Base-by-base conservation (phyloP, 495 filamentous ascomycete genomes). In the Xylaria sp. region DNA sequence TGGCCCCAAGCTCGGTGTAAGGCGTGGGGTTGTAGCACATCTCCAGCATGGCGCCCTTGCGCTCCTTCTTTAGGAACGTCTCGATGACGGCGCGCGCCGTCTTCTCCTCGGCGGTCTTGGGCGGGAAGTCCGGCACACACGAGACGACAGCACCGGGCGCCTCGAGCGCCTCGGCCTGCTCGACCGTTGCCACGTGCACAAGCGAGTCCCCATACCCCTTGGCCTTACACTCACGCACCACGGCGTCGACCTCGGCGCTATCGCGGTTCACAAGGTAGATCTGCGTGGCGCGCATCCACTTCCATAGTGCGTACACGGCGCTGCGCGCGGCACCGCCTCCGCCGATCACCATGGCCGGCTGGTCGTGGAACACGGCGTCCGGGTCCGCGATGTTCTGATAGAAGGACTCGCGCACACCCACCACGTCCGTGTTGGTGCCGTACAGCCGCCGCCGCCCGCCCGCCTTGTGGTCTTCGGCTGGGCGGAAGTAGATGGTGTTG, bases 1-100 rank as follows among this genome's bases (percentile, higher is more conserved):
- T 72, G 67, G 80, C 79, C 6, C 85, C 89, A 64, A 93, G 87
- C 71, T 85, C 85, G 0, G 91, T 94, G 79, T 87, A 88, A 0
- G 90, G 90, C 50, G 82, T 80, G 1, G 91, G 91, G 75, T 93
- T 90, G 77, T 94, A 93, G 82, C 91, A 93, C 91, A 94, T 93
- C 81, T 94, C 92, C 72, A 93, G 78, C 46, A 94, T 88, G 9
- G 87, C 87, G 12, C 91, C 91, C 82, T 91, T 90, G 14, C 68
- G 41, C 64, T 83, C 78, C 81, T 82, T 79, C 63, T 75, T 41
- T 55, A 91, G 74, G 74, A 93, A 84, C 17, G 82, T 80, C 79
- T 89, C 82, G n/a, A 88, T 80, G 17, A 91, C 84, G 15, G 77
- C 76, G 17, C 91, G 82, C 57, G 88, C 83, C 35, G 78, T 73